phyloP scores from a whole-genome alignment of 495 filamentous ascomycete genomes.

The Friedmanniomyces simplex region DNA sequence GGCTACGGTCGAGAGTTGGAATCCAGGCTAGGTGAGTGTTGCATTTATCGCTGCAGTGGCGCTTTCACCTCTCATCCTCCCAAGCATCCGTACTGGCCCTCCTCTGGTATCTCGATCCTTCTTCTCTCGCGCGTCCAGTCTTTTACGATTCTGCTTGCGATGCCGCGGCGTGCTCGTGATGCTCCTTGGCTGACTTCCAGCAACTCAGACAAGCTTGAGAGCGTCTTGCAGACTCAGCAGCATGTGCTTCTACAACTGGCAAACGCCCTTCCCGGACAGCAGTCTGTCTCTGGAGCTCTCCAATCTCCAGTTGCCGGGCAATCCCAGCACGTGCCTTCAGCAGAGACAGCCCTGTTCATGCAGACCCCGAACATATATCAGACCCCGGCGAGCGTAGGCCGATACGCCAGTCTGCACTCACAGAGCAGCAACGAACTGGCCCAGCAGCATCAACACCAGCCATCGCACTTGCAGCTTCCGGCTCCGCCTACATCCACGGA shows the following conservation, averaged over 20 bases:
- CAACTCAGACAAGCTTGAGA: conserved; percentile 26
- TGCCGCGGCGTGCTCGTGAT: conserved; percentile 9
- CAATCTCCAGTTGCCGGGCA: conserved; percentile 5
- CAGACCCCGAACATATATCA: conserved; percentile 42
- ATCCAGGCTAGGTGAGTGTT: conserved; percentile 51
- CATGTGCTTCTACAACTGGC: conserved; percentile 28
- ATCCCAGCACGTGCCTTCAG: conserved; percentile 41
- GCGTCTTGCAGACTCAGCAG: conserved; percentile 29
- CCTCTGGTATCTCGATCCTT: too few relatives aligned
- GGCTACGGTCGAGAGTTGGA: conserved; percentile 85
- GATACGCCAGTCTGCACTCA: not conserved
- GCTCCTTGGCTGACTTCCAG: not conserved
- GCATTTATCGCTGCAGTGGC: too few relatives aligned
- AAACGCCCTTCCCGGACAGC: conserved; percentile 8
- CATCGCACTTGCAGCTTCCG: not conserved
- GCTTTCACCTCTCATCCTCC: too few relatives aligned
- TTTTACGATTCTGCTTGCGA: not conserved
- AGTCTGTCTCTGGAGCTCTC: not conserved
- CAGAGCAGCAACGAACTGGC: not conserved
- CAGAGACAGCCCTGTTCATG: conserved; percentile 53
- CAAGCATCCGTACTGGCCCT: too few relatives aligned
- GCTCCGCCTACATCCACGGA: conserved; percentile 31
- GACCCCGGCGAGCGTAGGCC: not conserved
- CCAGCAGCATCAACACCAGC: not conserved
- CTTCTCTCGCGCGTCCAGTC: too few relatives aligned